Percentiles rank a stretch among this genome's conserved stretches.
Evolutionary conservation across 148 eudicot genomes (phyloP).

Genomic region (Arbutus unedo): DNA sequence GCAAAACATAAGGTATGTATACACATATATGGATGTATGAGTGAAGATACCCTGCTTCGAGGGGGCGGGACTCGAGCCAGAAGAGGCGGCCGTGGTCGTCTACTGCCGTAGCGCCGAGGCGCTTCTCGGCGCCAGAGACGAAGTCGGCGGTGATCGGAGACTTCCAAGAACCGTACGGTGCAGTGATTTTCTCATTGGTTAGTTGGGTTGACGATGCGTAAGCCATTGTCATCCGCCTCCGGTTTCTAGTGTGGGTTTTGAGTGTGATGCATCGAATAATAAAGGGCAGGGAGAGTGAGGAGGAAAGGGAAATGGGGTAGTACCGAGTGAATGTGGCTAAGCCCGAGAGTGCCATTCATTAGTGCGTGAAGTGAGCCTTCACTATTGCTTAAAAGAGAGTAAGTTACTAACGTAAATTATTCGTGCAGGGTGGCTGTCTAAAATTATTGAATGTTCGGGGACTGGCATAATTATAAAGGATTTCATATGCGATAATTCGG

Average conservation of each 20-base stretch:
- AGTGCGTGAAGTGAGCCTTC: not conserved
- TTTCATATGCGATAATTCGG: too few species aligned
- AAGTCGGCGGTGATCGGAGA: slow-evolving; percentile 85
- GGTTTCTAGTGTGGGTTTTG: not conserved
- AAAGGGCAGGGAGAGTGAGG: not conserved
- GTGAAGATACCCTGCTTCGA: slow-evolving; percentile 65
- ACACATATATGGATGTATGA: not conserved
- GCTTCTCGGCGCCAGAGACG: slow-evolving; percentile 63
- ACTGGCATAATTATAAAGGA: too few species aligned
- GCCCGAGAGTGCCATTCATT: slow-evolving; percentile 23
- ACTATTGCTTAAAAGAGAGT: too few species aligned
- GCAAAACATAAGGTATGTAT: not conserved
- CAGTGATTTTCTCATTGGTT: slow-evolving; percentile 28
- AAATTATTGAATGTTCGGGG: too few species aligned
- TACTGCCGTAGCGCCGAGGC: slow-evolving; percentile 70
- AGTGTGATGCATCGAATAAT: not conserved
- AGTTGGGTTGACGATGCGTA: slow-evolving; percentile 12
- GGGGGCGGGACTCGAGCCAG: slow-evolving; percentile 86
- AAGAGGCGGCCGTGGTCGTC: slow-evolving; percentile 63
- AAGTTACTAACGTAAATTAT: too few species aligned
- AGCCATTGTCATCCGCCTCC: slow-evolving; percentile 18
- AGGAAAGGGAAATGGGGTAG: not conserved
- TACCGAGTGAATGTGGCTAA: slow-evolving; percentile 19
- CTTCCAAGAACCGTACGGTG: slow-evolving; percentile 90
- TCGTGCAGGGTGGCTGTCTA: too few species aligned